Percentiles rank a stretch among this genome's conserved stretches.
Conservation (phyloP, 441 rosid species). For the Gossypium davidsonii region DNA sequence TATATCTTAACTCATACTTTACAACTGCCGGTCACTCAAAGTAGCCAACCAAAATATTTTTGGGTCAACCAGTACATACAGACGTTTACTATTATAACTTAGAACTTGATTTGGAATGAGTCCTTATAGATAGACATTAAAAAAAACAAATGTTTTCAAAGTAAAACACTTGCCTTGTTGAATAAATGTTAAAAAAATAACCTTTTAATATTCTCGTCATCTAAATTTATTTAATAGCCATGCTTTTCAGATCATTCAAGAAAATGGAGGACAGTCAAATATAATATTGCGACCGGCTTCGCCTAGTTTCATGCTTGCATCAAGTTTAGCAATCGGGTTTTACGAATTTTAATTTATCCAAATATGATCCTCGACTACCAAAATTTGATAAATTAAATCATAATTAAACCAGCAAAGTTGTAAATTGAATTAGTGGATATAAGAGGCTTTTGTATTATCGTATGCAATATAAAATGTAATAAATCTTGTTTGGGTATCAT, state of each 20-base stretch:
- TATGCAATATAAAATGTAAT: too few relatives aligned
- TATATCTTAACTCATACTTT: background rate
- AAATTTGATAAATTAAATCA: too few relatives aligned
- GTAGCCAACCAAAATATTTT: background rate
- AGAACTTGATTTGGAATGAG: conserved; percentile 1
- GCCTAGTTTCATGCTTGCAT: background rate
- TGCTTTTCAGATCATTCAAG: background rate
- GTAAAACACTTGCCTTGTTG: background rate
- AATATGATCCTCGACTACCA: too few relatives aligned
- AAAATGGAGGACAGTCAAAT: background rate
- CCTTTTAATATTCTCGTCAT: background rate
- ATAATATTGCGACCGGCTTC: background rate
- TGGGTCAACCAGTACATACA: background rate
- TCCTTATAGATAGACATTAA: background rate
- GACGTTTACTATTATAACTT: background rate
- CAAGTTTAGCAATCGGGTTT: background rate
- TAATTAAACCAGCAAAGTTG: too few relatives aligned
- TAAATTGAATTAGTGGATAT: too few relatives aligned
- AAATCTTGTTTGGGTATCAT: too few relatives aligned
- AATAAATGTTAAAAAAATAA: background rate
- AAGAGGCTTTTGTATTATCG: too few relatives aligned
- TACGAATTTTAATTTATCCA: too few relatives aligned
- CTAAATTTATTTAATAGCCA: background rate
- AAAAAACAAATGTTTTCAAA: background rate
- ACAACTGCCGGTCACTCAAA: background rate